Conservation (phyloP, 2,329 filamentous ascomycete genomes). For the Aureobasidium sp. region DNA sequence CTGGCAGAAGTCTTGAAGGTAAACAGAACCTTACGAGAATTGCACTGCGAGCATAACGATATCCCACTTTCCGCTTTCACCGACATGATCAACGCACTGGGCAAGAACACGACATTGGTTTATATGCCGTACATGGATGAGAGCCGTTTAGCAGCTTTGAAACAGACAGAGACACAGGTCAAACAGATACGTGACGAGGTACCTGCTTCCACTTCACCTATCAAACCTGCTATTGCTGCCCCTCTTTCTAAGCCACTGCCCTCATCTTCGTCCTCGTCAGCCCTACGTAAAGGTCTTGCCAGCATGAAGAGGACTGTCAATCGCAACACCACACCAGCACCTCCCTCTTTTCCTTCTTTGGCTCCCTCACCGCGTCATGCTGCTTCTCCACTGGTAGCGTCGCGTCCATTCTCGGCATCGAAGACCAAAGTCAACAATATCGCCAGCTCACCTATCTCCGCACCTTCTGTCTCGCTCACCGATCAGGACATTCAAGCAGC, state of each 20-base stretch:
- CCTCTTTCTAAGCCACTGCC: not conserved
- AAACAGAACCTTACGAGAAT: constrained; percentile 55
- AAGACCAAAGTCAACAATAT: constrained; percentile 19
- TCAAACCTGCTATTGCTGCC: constrained; percentile 18
- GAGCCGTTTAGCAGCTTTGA: constrained; percentile 55
- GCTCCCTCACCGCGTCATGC: not conserved
- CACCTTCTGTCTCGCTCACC: constrained; percentile 27
- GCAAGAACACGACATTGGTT: constrained; percentile 56
- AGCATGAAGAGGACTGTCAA: constrained; percentile 27
- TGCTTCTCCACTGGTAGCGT: constrained; percentile 22
- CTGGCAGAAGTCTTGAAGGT: constrained; percentile 60
- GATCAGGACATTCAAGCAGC: constrained; percentile 46
- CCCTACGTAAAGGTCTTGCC: constrained; percentile 26
- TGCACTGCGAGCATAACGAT: constrained; percentile 66
- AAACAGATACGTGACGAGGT: constrained; percentile 43
- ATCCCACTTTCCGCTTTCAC: constrained; percentile 65
- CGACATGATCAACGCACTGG: constrained; percentile 60
- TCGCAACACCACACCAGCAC: constrained; percentile 23
- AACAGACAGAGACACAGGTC: constrained; percentile 50
- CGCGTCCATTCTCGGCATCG: constrained; percentile 12
- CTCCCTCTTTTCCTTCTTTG: constrained; percentile 25
- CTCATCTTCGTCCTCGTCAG: not conserved
- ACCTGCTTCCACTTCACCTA: constrained; percentile 15
- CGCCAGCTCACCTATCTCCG: constrained; percentile 19
- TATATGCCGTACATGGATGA: constrained; percentile 57